Conservation (phyloP, 2,329 filamentous ascomycete species). For the Aspergillus terreus region DNA sequence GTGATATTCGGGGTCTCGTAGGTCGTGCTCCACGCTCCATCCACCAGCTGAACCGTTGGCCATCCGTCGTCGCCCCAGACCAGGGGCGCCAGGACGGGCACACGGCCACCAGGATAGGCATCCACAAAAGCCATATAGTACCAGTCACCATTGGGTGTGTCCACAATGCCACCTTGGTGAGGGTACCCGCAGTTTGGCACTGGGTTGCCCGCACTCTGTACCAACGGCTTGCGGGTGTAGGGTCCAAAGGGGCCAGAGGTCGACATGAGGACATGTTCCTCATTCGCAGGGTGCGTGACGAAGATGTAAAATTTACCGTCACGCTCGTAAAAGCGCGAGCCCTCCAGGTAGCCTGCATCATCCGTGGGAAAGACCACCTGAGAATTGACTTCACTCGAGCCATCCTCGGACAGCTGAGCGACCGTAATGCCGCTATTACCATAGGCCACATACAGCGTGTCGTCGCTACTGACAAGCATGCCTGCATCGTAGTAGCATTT, state of each 20-base stretch:
- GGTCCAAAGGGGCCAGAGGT: slow-evolving; percentile 44
- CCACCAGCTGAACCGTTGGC: slow-evolving; percentile 43
- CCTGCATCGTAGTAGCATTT: slow-evolving; percentile 58
- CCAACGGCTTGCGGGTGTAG: slow-evolving; percentile 28
- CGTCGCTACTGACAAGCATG: slow-evolving; percentile 51
- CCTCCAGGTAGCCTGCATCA: slow-evolving; percentile 46
- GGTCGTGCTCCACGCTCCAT: slow-evolving; percentile 47
- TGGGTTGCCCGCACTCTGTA: slow-evolving; percentile 25
- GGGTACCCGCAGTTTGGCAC: slow-evolving; percentile 45
- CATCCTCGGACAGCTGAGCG: slow-evolving; percentile 51
- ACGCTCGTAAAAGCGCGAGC: slow-evolving; percentile 55
- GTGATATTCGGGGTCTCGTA: slow-evolving; percentile 1
- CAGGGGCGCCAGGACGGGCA: slow-evolving; percentile 56
- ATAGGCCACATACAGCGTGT: slow-evolving; percentile 57
- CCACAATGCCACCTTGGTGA: slow-evolving; percentile 56
- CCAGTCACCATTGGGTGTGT: slow-evolving; percentile 52
- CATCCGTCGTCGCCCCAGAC: slow-evolving; percentile 53
- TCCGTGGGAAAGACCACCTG: slow-evolving; percentile 44
- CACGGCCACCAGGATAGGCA: slow-evolving; percentile 54
- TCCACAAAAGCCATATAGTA: slow-evolving; percentile 58
- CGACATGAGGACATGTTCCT: slow-evolving; percentile 50
- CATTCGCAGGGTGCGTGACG: slow-evolving; percentile 44
- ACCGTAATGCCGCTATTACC: slow-evolving; percentile 49
- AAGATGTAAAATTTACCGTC: slow-evolving; percentile 57
- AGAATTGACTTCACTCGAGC: slow-evolving; percentile 42